Evolutionary conservation across 768 basidiomycete species (phyloP).

Genomic region (Antrodiella citrinella): DNA sequence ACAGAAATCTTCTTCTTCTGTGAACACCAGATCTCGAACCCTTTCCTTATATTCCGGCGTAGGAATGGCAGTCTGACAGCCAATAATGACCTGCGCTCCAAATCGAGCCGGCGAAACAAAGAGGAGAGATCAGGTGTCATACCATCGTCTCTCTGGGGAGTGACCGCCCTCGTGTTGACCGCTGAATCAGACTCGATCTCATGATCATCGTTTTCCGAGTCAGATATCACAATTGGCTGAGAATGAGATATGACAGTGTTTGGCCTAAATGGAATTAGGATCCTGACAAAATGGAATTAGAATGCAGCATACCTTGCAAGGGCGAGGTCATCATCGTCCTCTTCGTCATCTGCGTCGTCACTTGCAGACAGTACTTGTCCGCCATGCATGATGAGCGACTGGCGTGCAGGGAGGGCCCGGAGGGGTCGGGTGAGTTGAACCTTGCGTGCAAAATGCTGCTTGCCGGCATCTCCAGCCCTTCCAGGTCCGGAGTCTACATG

Average conservation of each 20-base stretch:
- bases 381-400: no score
- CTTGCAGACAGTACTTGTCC: no score
- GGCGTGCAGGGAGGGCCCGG: no score
- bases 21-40: constrained; percentile 5
- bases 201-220: neutral
- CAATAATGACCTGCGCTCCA: constrained; percentile 17
- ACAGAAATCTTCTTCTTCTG: neutral
- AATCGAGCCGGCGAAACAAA: neutral
- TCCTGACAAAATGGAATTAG: neutral
- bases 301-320: neutral
- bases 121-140: neutral
- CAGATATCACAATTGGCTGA: neutral
- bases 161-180: neutral
- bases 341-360: neutral
- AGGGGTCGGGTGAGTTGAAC: no score
- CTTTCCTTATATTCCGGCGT: constrained; percentile 6
- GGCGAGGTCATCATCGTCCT: neutral
- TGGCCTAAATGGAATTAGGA: neutral
- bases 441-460: no score
- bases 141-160: neutral
- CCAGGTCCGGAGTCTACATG: no score
- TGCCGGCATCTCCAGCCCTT: no score
- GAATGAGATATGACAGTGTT: neutral
- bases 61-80: neutral
- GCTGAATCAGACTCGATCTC: neutral